Evolutionary conservation across 2,329 filamentous ascomycete genomes (phyloP).

Genomic region (Ceratocystis papillata): DNA sequence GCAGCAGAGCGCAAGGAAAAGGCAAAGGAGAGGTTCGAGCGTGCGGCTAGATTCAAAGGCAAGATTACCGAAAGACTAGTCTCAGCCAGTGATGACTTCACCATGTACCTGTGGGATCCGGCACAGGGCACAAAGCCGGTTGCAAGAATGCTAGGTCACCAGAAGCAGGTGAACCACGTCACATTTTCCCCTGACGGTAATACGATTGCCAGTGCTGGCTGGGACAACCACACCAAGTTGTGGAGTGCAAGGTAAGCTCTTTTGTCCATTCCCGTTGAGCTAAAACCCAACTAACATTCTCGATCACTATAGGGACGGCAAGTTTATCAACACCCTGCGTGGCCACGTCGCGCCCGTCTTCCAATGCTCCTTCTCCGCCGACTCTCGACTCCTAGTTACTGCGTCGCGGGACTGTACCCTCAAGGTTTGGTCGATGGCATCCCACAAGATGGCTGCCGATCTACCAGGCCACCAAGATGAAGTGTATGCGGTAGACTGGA

Average conservation of each 20-base stretch:
- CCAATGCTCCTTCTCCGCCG: constrained; percentile 82
- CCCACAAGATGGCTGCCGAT: constrained; percentile 68
- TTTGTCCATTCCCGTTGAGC: not conserved
- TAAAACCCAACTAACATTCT: not conserved
- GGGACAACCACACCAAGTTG: constrained; percentile 90
- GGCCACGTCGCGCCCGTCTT: constrained; percentile 88
- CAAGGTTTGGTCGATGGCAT: constrained; percentile 87
- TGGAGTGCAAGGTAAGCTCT: constrained; percentile 61
- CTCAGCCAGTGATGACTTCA: constrained; percentile 89
- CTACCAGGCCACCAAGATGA: constrained; percentile 85
- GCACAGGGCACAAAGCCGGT: constrained; percentile 68
- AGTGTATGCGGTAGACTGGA: constrained; percentile 93
- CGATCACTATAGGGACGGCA: constrained; percentile 42
- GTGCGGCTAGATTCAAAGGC: constrained; percentile 66
- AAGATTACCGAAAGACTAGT: constrained; percentile 74
- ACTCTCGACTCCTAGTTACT: constrained; percentile 79
- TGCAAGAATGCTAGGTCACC: constrained; percentile 80
- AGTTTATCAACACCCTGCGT: constrained; percentile 76
- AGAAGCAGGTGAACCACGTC: constrained; percentile 94
- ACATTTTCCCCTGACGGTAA: constrained; percentile 84
- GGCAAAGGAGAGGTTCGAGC: constrained; percentile 73
- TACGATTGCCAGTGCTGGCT: constrained; percentile 77
- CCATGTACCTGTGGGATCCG: constrained; percentile 92
- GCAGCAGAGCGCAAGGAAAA: constrained; percentile 56
- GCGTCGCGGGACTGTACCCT: constrained; percentile 85